Conservation (phyloP, 129 eudicot species). For the Kitagawia praeruptora region DNA sequence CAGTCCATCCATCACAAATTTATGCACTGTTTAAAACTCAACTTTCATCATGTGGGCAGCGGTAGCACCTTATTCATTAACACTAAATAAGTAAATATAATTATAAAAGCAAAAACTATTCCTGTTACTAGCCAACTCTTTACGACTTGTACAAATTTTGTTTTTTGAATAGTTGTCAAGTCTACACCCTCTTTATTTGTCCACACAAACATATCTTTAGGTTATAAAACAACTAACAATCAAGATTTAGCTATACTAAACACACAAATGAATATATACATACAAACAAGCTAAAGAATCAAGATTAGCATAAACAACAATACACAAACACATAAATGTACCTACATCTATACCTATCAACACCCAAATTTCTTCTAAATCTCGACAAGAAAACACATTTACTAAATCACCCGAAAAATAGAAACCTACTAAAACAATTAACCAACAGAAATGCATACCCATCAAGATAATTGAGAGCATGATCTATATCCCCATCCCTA, state of each 20-base stretch:
- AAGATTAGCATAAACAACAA: too few species aligned
- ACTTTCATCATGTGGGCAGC: not conserved
- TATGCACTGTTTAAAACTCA: constrained; percentile 11
- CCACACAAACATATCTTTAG: not conserved
- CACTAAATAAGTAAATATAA: not conserved
- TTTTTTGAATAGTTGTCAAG: not conserved
- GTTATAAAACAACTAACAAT: not conserved
- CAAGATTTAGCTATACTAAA: not conserved
- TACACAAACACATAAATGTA: too few species aligned
- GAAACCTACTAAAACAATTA: not conserved
- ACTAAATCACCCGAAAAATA: not conserved
- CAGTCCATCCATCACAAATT: constrained; percentile 15
- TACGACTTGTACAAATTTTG: not conserved
- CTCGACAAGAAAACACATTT: not conserved
- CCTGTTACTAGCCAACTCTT: not conserved
- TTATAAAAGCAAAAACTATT: not conserved
- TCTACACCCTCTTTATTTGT: not conserved
- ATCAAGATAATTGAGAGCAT: constrained; percentile 55
- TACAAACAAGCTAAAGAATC: not conserved
- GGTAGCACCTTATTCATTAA: not conserved
- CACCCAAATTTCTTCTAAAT: not conserved
- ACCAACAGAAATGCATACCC: constrained; percentile 19
- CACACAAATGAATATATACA: not conserved
- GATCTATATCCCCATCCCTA: constrained; percentile 30
- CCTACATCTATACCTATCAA: not conserved